These are phyloP conservation scores for Diutina neorugosa DNA, from an alignment of 1,139 yeast genomes.

Conservation along the genomic window DNA sequence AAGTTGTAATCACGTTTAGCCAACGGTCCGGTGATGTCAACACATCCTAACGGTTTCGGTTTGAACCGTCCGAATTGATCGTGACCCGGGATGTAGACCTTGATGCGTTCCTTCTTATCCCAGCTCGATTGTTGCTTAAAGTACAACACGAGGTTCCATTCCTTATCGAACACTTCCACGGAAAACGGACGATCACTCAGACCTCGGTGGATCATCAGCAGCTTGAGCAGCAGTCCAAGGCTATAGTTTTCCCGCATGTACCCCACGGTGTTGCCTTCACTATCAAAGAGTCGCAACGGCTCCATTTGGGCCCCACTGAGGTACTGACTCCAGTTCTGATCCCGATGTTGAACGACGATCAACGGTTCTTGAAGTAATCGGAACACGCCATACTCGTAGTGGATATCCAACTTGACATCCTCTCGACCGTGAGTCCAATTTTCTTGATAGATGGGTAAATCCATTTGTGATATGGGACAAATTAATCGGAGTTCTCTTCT, in stretches of 20 bases:
- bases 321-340: neutral
- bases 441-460: slow-evolving; percentile 1
- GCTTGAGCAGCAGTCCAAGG: neutral
- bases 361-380: neutral
- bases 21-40: neutral
- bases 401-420: neutral
- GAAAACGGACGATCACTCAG: neutral
- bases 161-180: slow-evolving; percentile 2
- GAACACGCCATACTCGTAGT: slow-evolving; percentile 1
- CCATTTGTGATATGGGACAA: neutral
- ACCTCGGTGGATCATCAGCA: neutral
- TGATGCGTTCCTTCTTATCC: slow-evolving; percentile 2
- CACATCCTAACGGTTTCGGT: neutral
- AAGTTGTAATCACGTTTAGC: neutral
- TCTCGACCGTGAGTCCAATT: neutral
- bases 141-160: neutral
- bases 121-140: neutral
- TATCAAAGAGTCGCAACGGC: neutral
- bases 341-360: slow-evolving; percentile 1
- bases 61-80: slow-evolving; percentile 1
- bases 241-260: slow-evolving; percentile 1
- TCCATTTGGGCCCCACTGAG: neutral
- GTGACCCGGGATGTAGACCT: neutral
- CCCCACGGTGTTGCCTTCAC: neutral
- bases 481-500: no score